Evolutionary conservation across 192 early-diverging fungal species (phyloP).

Genomic region (Linderina pennispora): DNA sequence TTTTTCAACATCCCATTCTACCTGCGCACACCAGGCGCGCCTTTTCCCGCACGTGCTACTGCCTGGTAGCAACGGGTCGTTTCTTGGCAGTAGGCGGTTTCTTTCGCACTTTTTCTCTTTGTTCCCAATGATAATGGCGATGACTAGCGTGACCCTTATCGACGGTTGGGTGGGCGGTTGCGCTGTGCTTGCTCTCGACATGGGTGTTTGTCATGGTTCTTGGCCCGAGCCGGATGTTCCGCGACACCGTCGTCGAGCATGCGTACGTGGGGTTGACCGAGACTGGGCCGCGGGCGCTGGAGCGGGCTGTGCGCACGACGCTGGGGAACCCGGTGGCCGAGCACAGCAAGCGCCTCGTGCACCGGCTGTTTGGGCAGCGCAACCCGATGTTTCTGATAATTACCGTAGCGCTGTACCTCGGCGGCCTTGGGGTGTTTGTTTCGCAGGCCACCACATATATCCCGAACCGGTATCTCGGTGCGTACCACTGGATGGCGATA

Average conservation of each 20-base stretch:
- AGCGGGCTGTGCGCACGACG: conserved; percentile 9
- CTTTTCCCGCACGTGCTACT: no score
- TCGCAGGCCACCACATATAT: conserved; percentile 24
- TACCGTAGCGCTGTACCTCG: conserved; percentile 23
- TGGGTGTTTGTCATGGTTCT: conserved; percentile 40
- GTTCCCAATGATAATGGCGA: no score
- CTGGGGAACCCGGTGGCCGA: conserved; percentile 8
- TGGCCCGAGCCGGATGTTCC: conserved; percentile 42
- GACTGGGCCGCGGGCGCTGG: conserved; percentile 8
- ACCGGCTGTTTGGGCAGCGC: conserved; percentile 27
- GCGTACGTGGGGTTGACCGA: conserved; percentile 12
- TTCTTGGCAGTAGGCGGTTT: no score
- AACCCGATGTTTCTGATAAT: conserved; percentile 37
- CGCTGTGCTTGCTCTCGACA: conserved; percentile 9
- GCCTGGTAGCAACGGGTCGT: no score
- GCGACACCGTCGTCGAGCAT: conserved; percentile 25
- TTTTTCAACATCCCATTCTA: no score
- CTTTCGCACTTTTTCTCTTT: no score
- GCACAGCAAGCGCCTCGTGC: conserved; percentile 17
- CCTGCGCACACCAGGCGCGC: no score
- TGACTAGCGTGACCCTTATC: no score
- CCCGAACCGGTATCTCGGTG: conserved; percentile 33
- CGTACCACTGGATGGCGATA: conserved; percentile 35
- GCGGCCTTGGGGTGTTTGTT: conserved; percentile 28
- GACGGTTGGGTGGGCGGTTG: conserved; percentile 11